phyloP scores from a whole-genome alignment of 768 basidiomycete genomes.

The Leccinum broughii region DNA sequence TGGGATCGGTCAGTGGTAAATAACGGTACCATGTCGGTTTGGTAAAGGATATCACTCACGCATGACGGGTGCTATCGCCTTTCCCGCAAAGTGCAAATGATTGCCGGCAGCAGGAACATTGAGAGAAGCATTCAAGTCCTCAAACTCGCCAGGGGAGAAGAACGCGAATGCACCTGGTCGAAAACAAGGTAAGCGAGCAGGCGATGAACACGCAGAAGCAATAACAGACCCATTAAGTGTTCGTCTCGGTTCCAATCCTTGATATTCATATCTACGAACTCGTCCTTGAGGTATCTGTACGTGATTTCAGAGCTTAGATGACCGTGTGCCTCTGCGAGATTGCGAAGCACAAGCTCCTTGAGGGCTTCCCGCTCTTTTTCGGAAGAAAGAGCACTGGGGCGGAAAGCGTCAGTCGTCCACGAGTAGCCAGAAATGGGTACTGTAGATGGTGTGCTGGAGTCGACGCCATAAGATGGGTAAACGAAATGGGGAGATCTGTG shows the following conservation, averaged over 20 bases:
- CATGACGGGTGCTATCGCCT: constrained; percentile 17
- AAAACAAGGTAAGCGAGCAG: neutral
- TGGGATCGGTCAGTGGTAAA: neutral
- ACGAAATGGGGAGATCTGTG: constrained; percentile 34
- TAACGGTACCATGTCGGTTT: constrained; percentile 19
- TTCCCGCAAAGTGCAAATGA: constrained; percentile 19
- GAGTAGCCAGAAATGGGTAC: constrained; percentile 43
- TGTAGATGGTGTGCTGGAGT: constrained; percentile 20
- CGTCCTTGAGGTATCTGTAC: constrained; percentile 19
- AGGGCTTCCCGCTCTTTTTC: constrained; percentile 14
- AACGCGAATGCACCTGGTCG: constrained; percentile 39
- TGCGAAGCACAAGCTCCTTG: constrained; percentile 27
- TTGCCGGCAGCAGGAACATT: constrained; percentile 30
- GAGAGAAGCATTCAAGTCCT: constrained; percentile 32
- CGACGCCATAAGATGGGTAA: constrained; percentile 32
- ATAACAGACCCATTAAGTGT: constrained; percentile 35
- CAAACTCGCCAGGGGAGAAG: constrained; percentile 43
- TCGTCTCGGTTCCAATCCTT: constrained; percentile 39
- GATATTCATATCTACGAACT: constrained; percentile 26
- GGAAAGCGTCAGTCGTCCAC: constrained; percentile 41
- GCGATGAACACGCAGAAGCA: neutral
- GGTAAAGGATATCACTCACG: constrained; percentile 4
- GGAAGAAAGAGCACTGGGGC: constrained; percentile 37
- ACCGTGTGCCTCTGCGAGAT: constrained; percentile 23
- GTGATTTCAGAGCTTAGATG: constrained; percentile 9